These are phyloP conservation scores for Stenogyne calaminthoides DNA, from an alignment of 305 asterid species.

Conservation along the genomic window DNA sequence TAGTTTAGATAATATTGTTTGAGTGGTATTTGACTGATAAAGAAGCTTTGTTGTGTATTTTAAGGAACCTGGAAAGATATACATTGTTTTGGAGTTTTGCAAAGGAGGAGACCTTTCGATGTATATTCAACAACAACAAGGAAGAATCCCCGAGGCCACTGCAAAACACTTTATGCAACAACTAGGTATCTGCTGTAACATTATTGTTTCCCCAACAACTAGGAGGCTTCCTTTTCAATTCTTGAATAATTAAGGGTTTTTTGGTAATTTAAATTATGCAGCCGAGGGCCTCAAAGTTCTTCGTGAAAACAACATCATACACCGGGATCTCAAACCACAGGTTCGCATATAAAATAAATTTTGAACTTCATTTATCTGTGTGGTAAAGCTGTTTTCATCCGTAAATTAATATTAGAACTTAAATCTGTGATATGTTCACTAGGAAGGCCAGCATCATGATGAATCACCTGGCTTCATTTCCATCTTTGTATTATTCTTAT, in stretches of 20 bases:
- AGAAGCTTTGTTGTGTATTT: constrained; percentile 30
- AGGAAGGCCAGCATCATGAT: background rate
- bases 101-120: constrained; percentile 89
- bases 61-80: constrained; percentile 84
- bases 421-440: constrained; percentile 39
- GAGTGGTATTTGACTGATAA: background rate
- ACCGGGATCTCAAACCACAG: constrained; percentile 95
- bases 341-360: constrained; percentile 41
- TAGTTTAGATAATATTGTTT: background rate
- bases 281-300: constrained; percentile 93
- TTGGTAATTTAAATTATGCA: constrained; percentile 43
- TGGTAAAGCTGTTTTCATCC: constrained; percentile 17
- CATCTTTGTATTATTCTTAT: background rate
- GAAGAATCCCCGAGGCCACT: constrained; percentile 73
- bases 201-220: constrained; percentile 16
- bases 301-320: constrained; percentile 82
- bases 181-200: constrained; percentile 49
- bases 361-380: constrained; percentile 14
- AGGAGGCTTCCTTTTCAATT: constrained; percentile 25
- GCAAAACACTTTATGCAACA: constrained; percentile 89
- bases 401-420: constrained; percentile 44
- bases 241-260: constrained; percentile 14
- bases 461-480: background rate
- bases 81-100: constrained; percentile 81
- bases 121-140: constrained; percentile 64